A percentile compares a stretch with the other conserved stretches of the same genome.
These are phyloP conservation scores for Cyberlindnera mycetangii DNA, from an alignment of 805 yeast species.

Conservation along the genomic window DNA sequence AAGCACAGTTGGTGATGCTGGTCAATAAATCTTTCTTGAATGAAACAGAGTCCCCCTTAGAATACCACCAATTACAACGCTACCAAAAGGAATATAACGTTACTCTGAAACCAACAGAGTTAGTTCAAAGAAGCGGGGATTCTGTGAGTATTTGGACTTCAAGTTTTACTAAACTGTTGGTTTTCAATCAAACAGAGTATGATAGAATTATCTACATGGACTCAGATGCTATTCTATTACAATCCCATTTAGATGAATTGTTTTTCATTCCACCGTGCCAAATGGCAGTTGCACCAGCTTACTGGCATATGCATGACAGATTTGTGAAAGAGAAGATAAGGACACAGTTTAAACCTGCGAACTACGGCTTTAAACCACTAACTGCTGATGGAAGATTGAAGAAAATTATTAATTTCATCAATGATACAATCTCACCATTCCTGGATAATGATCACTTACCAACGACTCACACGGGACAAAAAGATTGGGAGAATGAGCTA, in stretches of 20 bases:
- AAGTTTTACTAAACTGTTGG: constrained; percentile 53
- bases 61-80: constrained; percentile 10
- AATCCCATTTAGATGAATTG: constrained; percentile 45
- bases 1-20: constrained; percentile 47
- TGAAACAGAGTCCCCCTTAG: constrained; percentile 17
- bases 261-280: constrained; percentile 47
- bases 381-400: constrained; percentile 21
- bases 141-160: constrained; percentile 38
- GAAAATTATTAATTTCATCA: constrained; percentile 13
- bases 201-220: constrained; percentile 57
- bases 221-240: constrained; percentile 47
- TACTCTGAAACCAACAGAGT: constrained; percentile 17
- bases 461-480: background rate
- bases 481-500: background rate
- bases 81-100: constrained; percentile 16
- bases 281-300: constrained; percentile 46
- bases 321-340: constrained; percentile 24
- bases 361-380: constrained; percentile 25
- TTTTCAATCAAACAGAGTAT: constrained; percentile 47
- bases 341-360: constrained; percentile 19
- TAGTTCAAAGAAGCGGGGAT: constrained; percentile 19
- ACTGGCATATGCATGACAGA: constrained; percentile 33
- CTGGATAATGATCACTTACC: background rate
- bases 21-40: constrained; percentile 31
- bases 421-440: constrained; percentile 6